Percentiles rank a stretch among this genome's conserved stretches.
phyloP scores from a whole-genome alignment of 768 basidiomycete species.

The Termitomyces sp. region DNA sequence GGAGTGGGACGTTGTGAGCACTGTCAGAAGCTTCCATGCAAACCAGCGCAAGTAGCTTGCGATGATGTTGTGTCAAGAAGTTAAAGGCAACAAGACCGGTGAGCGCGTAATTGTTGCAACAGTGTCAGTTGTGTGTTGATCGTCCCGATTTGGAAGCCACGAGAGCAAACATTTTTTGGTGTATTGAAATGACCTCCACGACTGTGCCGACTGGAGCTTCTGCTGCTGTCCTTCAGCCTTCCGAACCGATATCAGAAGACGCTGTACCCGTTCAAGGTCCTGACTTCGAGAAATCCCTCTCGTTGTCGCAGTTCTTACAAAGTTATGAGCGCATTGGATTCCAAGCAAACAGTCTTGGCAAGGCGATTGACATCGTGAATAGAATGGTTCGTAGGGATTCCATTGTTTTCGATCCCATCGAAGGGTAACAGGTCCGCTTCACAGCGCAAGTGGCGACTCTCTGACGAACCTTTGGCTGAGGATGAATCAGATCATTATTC shows the following conservation, averaged over 20 bases:
- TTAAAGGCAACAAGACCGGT: background rate
- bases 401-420: background rate
- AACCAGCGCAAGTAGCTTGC: constrained; percentile 9
- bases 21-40: constrained; percentile 19
- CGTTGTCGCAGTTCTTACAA: constrained; percentile 65
- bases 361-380: constrained; percentile 87
- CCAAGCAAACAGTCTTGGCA: constrained; percentile 91
- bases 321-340: constrained; percentile 93
- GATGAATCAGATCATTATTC: constrained; percentile 69
- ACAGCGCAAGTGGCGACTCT: constrained; percentile 86
- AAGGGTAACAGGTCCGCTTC: background rate
- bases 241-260: constrained; percentile 63
- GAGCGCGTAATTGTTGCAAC: constrained; percentile 2
- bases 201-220: constrained; percentile 57
- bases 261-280: constrained; percentile 82
- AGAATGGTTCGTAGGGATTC: constrained; percentile 65
- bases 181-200: constrained; percentile 11
- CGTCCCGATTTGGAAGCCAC: constrained; percentile 12
- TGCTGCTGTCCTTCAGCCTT: constrained; percentile 74
- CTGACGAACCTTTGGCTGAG: constrained; percentile 71
- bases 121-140: background rate
- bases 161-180: constrained; percentile 4
- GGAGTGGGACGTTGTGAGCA: constrained; percentile 20
- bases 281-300: constrained; percentile 68
- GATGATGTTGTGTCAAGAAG: constrained; percentile 11